A percentile compares a stretch with the other conserved stretches of the same genome.
Conservation (phyloP, 225 moss, liverwort and hornwort species). For the Ulota crispa region DNA sequence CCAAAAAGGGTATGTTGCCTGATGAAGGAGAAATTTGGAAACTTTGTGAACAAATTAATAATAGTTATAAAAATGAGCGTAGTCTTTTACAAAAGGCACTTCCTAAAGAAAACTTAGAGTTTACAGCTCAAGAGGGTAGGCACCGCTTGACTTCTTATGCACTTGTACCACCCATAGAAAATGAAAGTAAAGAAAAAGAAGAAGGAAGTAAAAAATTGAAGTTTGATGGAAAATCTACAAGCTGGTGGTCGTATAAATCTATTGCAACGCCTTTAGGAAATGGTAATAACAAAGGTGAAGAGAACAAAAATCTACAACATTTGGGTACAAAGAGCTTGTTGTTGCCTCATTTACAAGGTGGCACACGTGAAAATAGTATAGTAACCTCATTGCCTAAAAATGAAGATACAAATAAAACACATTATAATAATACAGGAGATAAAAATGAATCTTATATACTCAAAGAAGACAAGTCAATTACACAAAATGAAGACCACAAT, state of each 20-base stretch:
- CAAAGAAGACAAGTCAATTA: neutral
- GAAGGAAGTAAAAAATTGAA: neutral
- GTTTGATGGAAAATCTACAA: neutral
- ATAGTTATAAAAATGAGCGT: slow-evolving; percentile 10
- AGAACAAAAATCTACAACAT: neutral
- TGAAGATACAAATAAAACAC: neutral
- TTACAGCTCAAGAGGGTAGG: neutral
- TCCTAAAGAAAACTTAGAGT: slow-evolving; percentile 9
- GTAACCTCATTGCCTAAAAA: accelerated
- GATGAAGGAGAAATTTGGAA: slow-evolving; percentile 23
- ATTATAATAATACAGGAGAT: accelerated
- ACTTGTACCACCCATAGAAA: slow-evolving; percentile 20
- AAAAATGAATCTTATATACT: accelerated
- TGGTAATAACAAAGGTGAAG: neutral
- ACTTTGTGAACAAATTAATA: slow-evolving; percentile 18
- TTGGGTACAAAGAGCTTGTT: neutral
- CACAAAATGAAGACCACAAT: accelerated
- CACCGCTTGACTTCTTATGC: slow-evolving; percentile 23
- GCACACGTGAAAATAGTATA: neutral
- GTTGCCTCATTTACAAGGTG: slow-evolving; percentile 17
- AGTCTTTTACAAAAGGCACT: slow-evolving; percentile 14
- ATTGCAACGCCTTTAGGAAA: neutral
- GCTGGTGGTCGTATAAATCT: neutral
- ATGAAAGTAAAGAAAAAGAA: neutral
- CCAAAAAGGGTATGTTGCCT: neutral